Base-by-base conservation (phyloP, 495 filamentous ascomycete genomes). In the Paragyromitra xinjiangensis region DNA sequence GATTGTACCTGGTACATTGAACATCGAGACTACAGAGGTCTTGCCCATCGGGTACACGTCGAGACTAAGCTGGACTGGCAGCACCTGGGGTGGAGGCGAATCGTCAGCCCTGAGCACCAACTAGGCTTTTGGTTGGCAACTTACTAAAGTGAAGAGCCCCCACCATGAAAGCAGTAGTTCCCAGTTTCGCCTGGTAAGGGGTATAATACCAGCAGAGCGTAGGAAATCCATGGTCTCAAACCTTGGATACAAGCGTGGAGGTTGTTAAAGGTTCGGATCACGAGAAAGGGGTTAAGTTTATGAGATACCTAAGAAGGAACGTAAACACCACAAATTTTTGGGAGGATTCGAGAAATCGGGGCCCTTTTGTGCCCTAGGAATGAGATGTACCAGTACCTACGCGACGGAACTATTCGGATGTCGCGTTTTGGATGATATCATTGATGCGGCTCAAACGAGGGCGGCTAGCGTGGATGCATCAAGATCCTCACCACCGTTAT, bases 21-120 rank as follows among this genome's bases (percentile, higher is more conserved):
- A 86, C 16, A 84, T 85, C 51, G 90, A 93, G 4, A 83, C 73
- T 9, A 87, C 84, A 9, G 93, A 97, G n/a, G 93, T 95, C 84
- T 98, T 98, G 77, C 95, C 95, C 85, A 90, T 88, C 44, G 89
- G 88, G 83, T 94, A 91, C 85, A 87, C 93, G 88, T 79, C 65
- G 19, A 76, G 45, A 64, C 62, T 55, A 8, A 82, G 55, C 22
- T 82, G 81, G 16, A 79, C 7, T 9, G 81, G 81, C 0, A 64
- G 34, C 19, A 82, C 59, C 80, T 81, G 53, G 14, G 16, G 64
- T 24, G 19, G 24, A 61, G 26, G 26, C 62, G 7, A 40, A 69
- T 69, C 40, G 50, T 37, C 37, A 56, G 29, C 64, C 19, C 22
- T 39, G n/a, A 42, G 7, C 51, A 5, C 40, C 7, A 50, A 63